A percentile compares a stretch with the other conserved stretches of the same genome.
Evolutionary conservation across 2,329 filamentous ascomycete species (phyloP).

Genomic region (Purpureocillium takamizusanense): DNA sequence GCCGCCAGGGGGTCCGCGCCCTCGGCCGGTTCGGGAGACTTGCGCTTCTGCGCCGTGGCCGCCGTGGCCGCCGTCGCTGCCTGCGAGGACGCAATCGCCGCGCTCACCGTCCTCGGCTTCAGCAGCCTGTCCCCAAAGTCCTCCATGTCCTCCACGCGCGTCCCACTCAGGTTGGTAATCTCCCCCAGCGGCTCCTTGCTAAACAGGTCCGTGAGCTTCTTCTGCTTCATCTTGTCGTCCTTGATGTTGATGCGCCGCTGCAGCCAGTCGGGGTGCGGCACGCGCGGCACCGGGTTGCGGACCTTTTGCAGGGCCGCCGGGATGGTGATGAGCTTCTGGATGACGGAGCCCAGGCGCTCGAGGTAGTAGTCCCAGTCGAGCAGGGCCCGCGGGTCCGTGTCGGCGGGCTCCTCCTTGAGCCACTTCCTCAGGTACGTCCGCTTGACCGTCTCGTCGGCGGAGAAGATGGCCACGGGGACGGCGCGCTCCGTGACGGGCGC

Average conservation of each 20-base stretch:
- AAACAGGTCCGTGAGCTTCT: slow-evolving; percentile 95
- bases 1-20: slow-evolving; percentile 70
- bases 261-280: slow-evolving; percentile 93
- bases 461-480: slow-evolving; percentile 93
- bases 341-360: slow-evolving; percentile 90
- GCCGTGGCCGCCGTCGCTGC: too few species aligned
- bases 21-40: slow-evolving; percentile 60
- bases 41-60: slow-evolving; percentile 59
- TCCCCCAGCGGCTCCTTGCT: slow-evolving; percentile 61
- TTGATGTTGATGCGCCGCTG: slow-evolving; percentile 89
- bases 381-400: slow-evolving; percentile 82
- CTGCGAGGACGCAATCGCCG: slow-evolving; percentile 47
- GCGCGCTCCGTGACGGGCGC: slow-evolving; percentile 92
- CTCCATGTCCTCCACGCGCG: slow-evolving; percentile 60
- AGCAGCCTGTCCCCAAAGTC: slow-evolving; percentile 66
- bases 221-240: slow-evolving; percentile 96
- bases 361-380: slow-evolving; percentile 98
- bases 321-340: slow-evolving; percentile 98
- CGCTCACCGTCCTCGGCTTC: slow-evolving; percentile 52
- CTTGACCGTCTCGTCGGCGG: slow-evolving; percentile 81
- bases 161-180: slow-evolving; percentile 55
- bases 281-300: slow-evolving; percentile 85
- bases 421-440: slow-evolving; percentile 87
- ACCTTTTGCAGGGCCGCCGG: slow-evolving; percentile 93
- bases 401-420: slow-evolving; percentile 83